Conservation (phyloP, 2,329 filamentous ascomycete species). For the Pseudogymnoascus sp. region DNA sequence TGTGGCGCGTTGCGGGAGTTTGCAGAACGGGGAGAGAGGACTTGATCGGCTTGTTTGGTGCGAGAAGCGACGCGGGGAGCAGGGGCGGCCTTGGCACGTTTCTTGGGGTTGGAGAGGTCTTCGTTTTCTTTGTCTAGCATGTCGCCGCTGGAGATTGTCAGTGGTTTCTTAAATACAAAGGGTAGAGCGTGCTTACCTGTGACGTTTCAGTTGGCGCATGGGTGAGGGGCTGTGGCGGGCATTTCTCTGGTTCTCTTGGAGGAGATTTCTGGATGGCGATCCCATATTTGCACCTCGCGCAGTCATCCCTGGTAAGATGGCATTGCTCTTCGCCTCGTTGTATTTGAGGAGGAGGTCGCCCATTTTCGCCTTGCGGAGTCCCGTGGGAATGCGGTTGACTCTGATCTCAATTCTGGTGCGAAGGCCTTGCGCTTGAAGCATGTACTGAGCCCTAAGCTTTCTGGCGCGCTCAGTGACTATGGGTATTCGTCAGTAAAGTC, state of each 20-base stretch:
- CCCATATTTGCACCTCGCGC: conserved; percentile 10
- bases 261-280: conserved; percentile 22
- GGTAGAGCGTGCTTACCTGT: conserved; percentile 39
- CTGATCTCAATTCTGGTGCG: conserved; percentile 84
- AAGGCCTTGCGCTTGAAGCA: conserved; percentile 77
- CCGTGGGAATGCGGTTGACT: conserved; percentile 81
- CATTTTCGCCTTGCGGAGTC: conserved; percentile 73
- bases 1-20: conserved; percentile 54
- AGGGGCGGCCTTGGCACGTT: conserved; percentile 39
- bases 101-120: conserved; percentile 61
- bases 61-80: conserved; percentile 33
- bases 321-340: conserved; percentile 16
- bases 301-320: conserved; percentile 6
- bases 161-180: conserved; percentile 15
- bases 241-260: conserved; percentile 20
- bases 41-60: conserved; percentile 43
- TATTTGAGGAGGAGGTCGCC: conserved; percentile 54
- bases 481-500: conserved; percentile 16
- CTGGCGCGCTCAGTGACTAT: conserved; percentile 80
- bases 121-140: conserved; percentile 75
- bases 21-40: conserved; percentile 75
- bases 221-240: conserved; percentile 22
- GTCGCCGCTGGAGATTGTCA: conserved; percentile 46
- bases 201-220: conserved; percentile 38
- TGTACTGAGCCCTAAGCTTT: conserved; percentile 82